Evolutionary conservation across 306 rosid genomes (phyloP).

Genomic region (Erythrophleum fordii): DNA sequence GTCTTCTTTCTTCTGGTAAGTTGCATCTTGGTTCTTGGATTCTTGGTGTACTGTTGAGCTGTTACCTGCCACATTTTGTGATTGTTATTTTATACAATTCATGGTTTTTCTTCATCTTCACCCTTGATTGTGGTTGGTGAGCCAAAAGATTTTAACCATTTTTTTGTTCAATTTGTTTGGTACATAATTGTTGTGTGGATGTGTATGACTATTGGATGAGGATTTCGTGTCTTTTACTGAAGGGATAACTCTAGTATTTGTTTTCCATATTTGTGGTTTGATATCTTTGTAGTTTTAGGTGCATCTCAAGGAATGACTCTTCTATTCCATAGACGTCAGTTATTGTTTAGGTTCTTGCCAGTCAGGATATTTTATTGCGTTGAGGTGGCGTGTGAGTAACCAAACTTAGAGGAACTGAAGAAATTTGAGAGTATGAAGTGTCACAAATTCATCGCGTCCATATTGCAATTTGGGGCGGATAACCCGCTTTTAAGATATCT

Average conservation of each 20-base stretch:
- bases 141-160: not conserved
- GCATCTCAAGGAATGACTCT: not conserved
- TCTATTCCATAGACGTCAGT: not conserved
- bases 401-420: not conserved
- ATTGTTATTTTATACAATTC: not conserved
- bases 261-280: not conserved
- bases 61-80: not conserved
- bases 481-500: not conserved
- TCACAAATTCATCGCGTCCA: not conserved
- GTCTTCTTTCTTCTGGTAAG: not conserved
- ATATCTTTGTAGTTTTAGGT: not conserved
- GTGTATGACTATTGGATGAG: not conserved
- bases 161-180: not conserved
- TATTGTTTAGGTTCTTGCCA: not conserved
- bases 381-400: not conserved
- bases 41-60: too few relatives aligned
- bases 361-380: not conserved
- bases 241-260: not conserved
- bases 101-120: not conserved
- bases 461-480: too few relatives aligned
- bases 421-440: not conserved
- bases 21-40: not conserved
- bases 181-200: not conserved
- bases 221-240: not conserved
- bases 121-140: not conserved